Percentiles rank a stretch among this genome's conserved stretches.
Evolutionary conservation across 225 moss, liverwort and hornwort species (phyloP).

Genomic region (Neckera pumila): DNA sequence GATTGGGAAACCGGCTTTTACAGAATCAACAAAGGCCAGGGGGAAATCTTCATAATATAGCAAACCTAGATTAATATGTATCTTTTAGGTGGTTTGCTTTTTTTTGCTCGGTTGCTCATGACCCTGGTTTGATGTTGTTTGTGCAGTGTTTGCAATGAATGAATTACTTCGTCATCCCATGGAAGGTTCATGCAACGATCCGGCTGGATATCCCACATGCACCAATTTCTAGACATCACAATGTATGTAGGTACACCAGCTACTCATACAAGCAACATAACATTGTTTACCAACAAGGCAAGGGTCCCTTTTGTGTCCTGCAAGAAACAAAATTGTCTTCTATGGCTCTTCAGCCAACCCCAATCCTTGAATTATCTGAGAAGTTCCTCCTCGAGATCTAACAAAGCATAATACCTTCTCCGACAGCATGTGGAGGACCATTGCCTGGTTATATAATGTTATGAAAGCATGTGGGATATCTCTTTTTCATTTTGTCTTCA

Average conservation of each 20-base stretch:
- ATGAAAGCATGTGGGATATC: not conserved
- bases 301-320: too few relatives aligned
- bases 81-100: too few relatives aligned
- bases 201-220: not conserved
- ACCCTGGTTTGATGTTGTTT: not conserved
- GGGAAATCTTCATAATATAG: not conserved
- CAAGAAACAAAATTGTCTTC: too few relatives aligned
- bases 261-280: not conserved
- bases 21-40: accelerated
- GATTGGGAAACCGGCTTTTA: not conserved
- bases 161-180: not conserved
- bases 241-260: not conserved
- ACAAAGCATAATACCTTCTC: too few relatives aligned
- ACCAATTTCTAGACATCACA: not conserved
- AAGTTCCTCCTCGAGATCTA: too few relatives aligned
- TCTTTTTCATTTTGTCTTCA: not conserved
- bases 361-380: too few relatives aligned
- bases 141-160: not conserved
- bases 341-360: too few relatives aligned
- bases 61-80: not conserved
- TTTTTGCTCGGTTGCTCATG: accelerated
- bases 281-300: too few relatives aligned
- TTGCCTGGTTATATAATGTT: too few relatives aligned
- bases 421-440: too few relatives aligned
- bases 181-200: not conserved